These are phyloP conservation scores for Lecanicillium sp. DNA, from an alignment of 2,329 filamentous ascomycete genomes.

Conservation along the genomic window DNA sequence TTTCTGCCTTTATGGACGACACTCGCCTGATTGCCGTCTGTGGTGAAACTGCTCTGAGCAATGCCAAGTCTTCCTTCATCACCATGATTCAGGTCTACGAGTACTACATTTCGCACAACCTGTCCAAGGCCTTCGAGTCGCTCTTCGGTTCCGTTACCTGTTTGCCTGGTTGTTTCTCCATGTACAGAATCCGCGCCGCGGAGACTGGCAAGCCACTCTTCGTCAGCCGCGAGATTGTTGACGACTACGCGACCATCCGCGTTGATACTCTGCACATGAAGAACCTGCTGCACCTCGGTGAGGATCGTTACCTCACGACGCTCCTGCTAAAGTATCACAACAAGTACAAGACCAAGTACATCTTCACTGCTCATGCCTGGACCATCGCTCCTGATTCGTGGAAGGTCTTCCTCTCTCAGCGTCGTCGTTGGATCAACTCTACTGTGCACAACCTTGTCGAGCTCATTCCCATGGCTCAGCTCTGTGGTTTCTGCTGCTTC, in stretches of 20 bases:
- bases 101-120: slow-evolving; percentile 98
- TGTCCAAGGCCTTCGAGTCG: slow-evolving; percentile 95
- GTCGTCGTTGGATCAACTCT: slow-evolving; percentile 99
- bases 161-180: slow-evolving; percentile 96
- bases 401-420: slow-evolving; percentile 92
- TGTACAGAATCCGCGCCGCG: slow-evolving; percentile 94
- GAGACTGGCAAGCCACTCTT: slow-evolving; percentile 95
- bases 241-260: slow-evolving; percentile 83
- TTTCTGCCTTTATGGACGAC: slow-evolving; percentile 84
- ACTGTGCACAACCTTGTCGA: slow-evolving; percentile 97
- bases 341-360: slow-evolving; percentile 98
- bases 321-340: slow-evolving; percentile 86
- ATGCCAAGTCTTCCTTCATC: slow-evolving; percentile 86
- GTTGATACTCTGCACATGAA: slow-evolving; percentile 99
- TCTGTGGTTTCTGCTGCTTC: slow-evolving; percentile 99
- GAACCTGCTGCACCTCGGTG: slow-evolving; percentile 91
- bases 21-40: slow-evolving; percentile 90
- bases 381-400: slow-evolving; percentile 95
- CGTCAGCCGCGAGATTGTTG: slow-evolving; percentile 85
- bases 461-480: slow-evolving; percentile 84
- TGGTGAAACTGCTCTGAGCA: slow-evolving; percentile 88
- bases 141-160: slow-evolving; percentile 97
- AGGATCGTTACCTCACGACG: slow-evolving; percentile 95
- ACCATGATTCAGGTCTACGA: slow-evolving; percentile 99
- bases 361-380: slow-evolving; percentile 87